Base-by-base conservation (phyloP, 1,284 basidiomycete species). In the Fomitopsis pinicola region DNA sequence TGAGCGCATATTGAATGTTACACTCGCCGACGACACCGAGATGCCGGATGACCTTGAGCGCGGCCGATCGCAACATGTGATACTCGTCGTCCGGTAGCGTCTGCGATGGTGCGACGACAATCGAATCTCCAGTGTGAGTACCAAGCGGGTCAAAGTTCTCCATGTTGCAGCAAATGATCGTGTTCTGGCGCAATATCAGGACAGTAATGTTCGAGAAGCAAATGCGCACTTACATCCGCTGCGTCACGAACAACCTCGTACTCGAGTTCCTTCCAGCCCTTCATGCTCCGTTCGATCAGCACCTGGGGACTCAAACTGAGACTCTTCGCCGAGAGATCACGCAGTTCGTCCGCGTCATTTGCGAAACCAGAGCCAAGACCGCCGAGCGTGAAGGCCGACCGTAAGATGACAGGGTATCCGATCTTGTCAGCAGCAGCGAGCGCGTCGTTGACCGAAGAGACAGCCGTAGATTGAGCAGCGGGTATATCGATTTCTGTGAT, bases 121-220 rank as follows among this genome's bases (percentile, higher is more conserved):
- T 99, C n/a, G 97, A 99, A 76, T 99, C 97, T 71, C 97, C 97
- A n/a, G 97, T 99, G 77, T 99, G 97, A 46, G 95, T 98, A 66
- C 97, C 97, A 64, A 99, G 89, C 22, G 97, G 97, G 74, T 99
- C 97, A 69, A 99, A 99, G 80, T 99, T 99, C 78, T 97, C 93
- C 93, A 95, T 95, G 76, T 96, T 96, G 77, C 94, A 97, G 78
- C 94, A 96, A 70, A 96, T 96, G 73, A 96, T 94, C 10, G 94
- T 94, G 76, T 94, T 94, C 88, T 92, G 65, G 42, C 48, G 42
- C 33, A 22, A 62, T 14, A 50, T 30, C 33, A 17, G 42, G 60
- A 40, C 17, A 56, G 55, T 33, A 52, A 61, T 60, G 53, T 8
- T 15, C 14, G 5, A 22, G 22, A 2, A 50, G 48, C 14, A 5